Evolutionary conservation across 371 early-diverging fungal genomes (phyloP).

Genomic region (Fennellomyces sp.): DNA sequence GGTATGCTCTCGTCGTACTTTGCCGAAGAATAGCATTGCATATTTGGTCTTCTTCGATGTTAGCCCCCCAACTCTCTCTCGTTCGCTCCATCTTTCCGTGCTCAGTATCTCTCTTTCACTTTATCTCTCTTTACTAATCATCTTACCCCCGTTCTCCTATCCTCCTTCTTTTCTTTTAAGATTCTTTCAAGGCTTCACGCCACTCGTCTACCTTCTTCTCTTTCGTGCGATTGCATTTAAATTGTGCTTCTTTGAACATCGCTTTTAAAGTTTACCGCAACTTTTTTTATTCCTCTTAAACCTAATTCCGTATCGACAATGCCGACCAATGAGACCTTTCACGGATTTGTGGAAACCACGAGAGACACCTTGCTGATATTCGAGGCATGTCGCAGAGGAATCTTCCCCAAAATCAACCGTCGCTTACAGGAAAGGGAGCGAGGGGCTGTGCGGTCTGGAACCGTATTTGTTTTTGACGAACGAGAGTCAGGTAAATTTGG

Average conservation of each 20-base stretch:
- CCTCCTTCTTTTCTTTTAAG: neutral
- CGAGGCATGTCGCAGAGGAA: conserved; percentile 69
- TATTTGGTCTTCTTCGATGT: neutral
- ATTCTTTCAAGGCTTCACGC: conserved; percentile 2
- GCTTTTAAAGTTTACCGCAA: neutral
- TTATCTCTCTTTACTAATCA: neutral
- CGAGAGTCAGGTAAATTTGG: conserved; percentile 55
- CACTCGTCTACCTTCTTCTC: neutral
- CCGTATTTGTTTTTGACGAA: conserved; percentile 76
- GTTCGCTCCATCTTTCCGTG: neutral
- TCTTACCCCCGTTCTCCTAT: conserved; percentile 1
- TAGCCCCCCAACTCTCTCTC: neutral
- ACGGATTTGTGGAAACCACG: conserved; percentile 60
- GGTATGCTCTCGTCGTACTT: neutral
- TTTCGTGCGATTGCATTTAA: neutral
- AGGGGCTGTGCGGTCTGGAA: conserved; percentile 61
- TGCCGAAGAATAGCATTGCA: neutral
- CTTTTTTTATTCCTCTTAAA: neutral
- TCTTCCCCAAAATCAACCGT: conserved; percentile 61
- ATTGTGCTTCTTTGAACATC: neutral
- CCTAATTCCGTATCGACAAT: neutral
- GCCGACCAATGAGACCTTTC: conserved; percentile 40
- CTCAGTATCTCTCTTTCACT: neutral
- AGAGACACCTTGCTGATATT: conserved; percentile 70
- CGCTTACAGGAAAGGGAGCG: conserved; percentile 69